These are phyloP conservation scores for Wickerhamomyces hampshirensis DNA, from an alignment of 805 yeast species.

Conservation along the genomic window DNA sequence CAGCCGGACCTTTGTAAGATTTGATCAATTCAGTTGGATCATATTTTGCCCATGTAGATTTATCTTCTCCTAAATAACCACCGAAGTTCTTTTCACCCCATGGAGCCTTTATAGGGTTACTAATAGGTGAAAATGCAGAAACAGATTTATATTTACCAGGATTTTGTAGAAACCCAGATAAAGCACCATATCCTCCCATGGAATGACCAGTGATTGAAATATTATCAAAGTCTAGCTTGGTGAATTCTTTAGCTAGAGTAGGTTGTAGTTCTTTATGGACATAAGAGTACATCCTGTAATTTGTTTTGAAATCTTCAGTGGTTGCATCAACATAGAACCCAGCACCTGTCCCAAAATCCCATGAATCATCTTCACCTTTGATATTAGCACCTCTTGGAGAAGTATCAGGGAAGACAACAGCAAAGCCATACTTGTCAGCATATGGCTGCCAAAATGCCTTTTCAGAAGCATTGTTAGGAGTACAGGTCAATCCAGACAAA, in stretches of 20 bases:
- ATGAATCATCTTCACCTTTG: constrained; percentile 76
- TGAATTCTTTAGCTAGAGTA: constrained; percentile 35
- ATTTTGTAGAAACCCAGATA: constrained; percentile 60
- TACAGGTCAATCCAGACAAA: constrained; percentile 87
- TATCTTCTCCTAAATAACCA: constrained; percentile 64
- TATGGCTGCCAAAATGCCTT: constrained; percentile 84
- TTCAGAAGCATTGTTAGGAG: constrained; percentile 90
- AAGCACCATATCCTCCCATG: constrained; percentile 97
- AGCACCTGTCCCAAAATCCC: constrained; percentile 94
- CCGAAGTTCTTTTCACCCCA: constrained; percentile 89
- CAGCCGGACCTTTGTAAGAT: constrained; percentile 42
- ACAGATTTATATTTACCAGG: constrained; percentile 74
- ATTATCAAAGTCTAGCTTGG: constrained; percentile 53
- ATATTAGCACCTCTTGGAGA: constrained; percentile 84
- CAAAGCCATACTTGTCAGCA: constrained; percentile 79
- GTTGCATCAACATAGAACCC: constrained; percentile 91
- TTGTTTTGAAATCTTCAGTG: constrained; percentile 57
- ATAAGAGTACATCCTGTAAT: constrained; percentile 86
- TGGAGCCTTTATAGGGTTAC: constrained; percentile 68
- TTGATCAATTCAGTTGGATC: constrained; percentile 81
- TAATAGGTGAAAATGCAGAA: constrained; percentile 87
- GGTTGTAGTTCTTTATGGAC: constrained; percentile 63
- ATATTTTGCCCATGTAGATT: constrained; percentile 56
- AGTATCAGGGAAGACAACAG: constrained; percentile 91
- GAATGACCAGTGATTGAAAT: constrained; percentile 92